Base-by-base conservation (phyloP, 2,329 filamentous ascomycete species). In the Botrytis elliptica region DNA sequence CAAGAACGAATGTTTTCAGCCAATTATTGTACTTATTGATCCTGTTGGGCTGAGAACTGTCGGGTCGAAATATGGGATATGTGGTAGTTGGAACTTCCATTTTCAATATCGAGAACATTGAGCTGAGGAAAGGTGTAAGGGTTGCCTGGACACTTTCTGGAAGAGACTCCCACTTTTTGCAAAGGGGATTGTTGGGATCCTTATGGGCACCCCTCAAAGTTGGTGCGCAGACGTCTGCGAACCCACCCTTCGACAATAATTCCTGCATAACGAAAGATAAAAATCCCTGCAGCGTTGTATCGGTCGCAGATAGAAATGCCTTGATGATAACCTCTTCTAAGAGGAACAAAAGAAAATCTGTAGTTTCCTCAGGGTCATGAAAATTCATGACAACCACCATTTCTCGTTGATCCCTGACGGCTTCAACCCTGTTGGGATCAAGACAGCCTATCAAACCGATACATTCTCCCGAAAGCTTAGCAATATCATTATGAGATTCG, bases 211-310 rank as follows among this genome's bases (percentile, higher is more conserved):
- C 75, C 52, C 74, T 76, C 20, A 78, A 63, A 14, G 76, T 76
- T 4, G 77, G 75, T 20, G 71, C 77, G 66, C 77, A 86, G 0
- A 87, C 88, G 18, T 87, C 85, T 74, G 86, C 90, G 79, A 98
- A 91, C 42, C 92, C 91, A 79, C 92, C 93, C 77, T 91, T 90
- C 63, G 91, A 90, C 5, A 98, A 87, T 59, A 98, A 87, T 79
- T 97, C 92, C 82, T 99, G 96, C 90, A 99, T 98, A 2, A 92
- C 93, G 82, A 93, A 99, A 1, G 95, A 95, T 29, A 99, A 86
- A 80, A 97, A 97, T 0, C 94, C 95, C 82, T 98, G 96, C 9
- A 94, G 88, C 76, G 90, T 91, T 3, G 94, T 92, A 81, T 98
- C 97, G 0, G 92, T 96, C 1, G 93, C 92, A 1, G 95, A 97